Evolutionary conservation across 148 eudicot genomes (phyloP), one percentile per base, ranked within the genome.

Genomic region (Cornus florida): DNA sequence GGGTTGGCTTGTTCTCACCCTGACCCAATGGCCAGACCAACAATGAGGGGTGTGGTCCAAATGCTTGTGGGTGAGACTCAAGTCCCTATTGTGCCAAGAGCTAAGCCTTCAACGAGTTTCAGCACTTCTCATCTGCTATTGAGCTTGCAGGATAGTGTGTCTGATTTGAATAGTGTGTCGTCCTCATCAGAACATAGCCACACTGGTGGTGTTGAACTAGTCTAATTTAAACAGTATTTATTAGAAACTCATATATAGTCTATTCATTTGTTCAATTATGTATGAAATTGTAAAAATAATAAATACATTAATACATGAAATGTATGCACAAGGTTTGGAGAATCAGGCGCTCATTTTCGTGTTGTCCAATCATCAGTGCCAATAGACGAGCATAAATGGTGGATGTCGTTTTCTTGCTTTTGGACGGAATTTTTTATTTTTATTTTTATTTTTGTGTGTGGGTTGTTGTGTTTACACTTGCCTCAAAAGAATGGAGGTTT

Each of bases 1-100:
- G 97, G 97, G 74, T 66, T 93, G 35, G 90, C 85, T 11, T 93
- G 97, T n/a, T 91, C 97, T 1, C 87, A 91, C 72, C 93, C 97
- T 17, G 93, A 91, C 80, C 88, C 93, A 12, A 24, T 70, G 72
- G 93, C 73, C 39, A 72, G 97, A 60, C 97, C 97, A 8, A 85
- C 77, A 19, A 89, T 86, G 92, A 89, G 93, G 50, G 62, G 79
- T 75, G 94, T 88, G 83, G 91, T 87, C n/a, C 94, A 90, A 74
- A 91, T 93, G 93, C 75, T 93, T 50, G 88, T 81, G 74, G 95
- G 95, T 75, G 95, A 91, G 75, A 76, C 91, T 71, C 88, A 90
- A 78, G 87, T 87, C 57, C 97, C 97, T 10, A 56, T 91, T 56
- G 97, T 93, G 9, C 91, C 95, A 24, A 87, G 84, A 65, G 72